Evolutionary conservation across 228 moss, liverwort and hornwort genomes (phyloP), one percentile per base, ranked within the genome.

Genomic region (Sphagnum magellanicum): DNA sequence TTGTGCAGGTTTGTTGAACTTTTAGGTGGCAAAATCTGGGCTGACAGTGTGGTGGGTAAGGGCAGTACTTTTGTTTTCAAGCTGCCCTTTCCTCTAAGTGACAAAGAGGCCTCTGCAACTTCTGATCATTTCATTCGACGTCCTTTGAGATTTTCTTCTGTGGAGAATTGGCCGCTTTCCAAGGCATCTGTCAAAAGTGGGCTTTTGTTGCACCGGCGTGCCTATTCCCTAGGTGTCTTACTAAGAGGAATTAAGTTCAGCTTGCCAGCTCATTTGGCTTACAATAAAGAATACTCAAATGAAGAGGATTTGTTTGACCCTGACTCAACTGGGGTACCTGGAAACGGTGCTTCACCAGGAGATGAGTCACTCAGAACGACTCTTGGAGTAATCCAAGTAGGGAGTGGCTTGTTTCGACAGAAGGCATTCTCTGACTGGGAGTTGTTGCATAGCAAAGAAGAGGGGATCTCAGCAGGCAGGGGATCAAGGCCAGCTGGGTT

Each of bases 1-100:
- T 48, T 61, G 50, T 5, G 66, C 79, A 88, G 87, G 65, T 88
- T 88, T 74, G 79, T 84, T 66, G 88, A 88, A 72, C 84, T 84
- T 67, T 76, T 88, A 67, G 84, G 79, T 60, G 88, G 88, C 13
- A 72, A 73, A 53, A 67, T 88, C 9, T 68, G 59, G 75, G 88
- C 88, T 52, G 73, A 84, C 59, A 88, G 84, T 70, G 81, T 79
- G 63, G 48, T 84, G 10, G 79, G 81, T 49, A 77, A 75, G 61
- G 88, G 88, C 4, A 88, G 88, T 71, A 52, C 75, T 48, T 88
- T 88, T 66, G 63, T 61, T 53, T 88, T 88, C 60, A 77, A 70
- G 51, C 61, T 88, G 59, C 84, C 84, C 5, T 70, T 88, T 50
- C 71, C 32, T 53, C 64, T 49, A 1, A 52, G 68, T 50, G 49